Evolutionary conservation across 2,329 filamentous ascomycete species (phyloP), one percentile per base, ranked within the genome.

Genomic region (Pseudogymnoascus sp.): DNA sequence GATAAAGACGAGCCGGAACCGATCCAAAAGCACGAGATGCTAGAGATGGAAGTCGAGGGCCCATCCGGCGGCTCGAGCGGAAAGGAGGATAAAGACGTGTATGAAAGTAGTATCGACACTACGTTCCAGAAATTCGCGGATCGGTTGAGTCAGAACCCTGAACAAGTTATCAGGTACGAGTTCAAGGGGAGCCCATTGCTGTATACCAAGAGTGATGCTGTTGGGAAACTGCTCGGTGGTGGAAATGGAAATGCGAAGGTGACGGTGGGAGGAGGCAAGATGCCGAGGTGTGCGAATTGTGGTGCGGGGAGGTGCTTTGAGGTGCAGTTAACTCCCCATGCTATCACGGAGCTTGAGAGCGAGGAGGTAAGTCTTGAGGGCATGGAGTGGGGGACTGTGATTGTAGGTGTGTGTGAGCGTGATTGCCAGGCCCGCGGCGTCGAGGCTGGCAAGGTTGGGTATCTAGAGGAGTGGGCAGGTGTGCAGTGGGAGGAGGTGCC

Each of bases 351-450:
- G 79, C 79, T 97, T 62, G 94, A 97, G 78, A 86, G 83, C 1
- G 89, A 92, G 44, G 86, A 88, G 63, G 74, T 86, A 68, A 84
- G 83, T 40, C 71, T 88, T 18, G 82, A 96, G 79, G 94, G 92
- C 0, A 99, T 99, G 94, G 94, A 99, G 71, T 99, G 94, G 94
- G 93, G 93, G 0, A 97, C 92, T 0, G 83, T 99, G 7, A 85
- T 99, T 64, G 79, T 97, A 38, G 92, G 86, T 0, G 91, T 95
- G 6, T 99, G 94, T 74, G 84, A 82, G 67, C 84, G 77, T 71
- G 91, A 97, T 74, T 97, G 94, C 73, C 80, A 82, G 70, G 84
- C 85, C 14, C 74, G 75, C 5, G 82, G 83, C 0, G 80, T 85
- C 5, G 75, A 76, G 11, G 78, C 81, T 37, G 89, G 86, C 0